Base-by-base conservation (phyloP, 768 basidiomycete species). In the Daedaleopsis sinensis region DNA sequence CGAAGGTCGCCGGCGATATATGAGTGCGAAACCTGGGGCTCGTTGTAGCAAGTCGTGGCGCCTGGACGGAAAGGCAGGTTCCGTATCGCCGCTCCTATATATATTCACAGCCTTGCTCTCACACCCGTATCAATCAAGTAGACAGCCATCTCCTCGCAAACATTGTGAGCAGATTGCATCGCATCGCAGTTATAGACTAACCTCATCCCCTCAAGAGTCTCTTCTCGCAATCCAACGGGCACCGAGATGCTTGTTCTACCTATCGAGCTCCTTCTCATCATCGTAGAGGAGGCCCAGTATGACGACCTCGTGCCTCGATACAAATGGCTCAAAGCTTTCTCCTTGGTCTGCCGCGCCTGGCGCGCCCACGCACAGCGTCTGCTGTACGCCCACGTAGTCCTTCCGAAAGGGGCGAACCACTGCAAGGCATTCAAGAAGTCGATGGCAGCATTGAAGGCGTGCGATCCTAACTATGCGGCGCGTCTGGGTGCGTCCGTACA, bases 251-350 rank as follows among this genome's bases (percentile, higher is more conserved):
- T 11, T 43, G n/a, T 18, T 21, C 23, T 54, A 11, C 53, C 55
- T 24, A 21, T 56, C 13, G 55, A 47, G 47, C 32, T 57, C 32
- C n/a, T 36, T 11, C 23, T 57, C 21, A 36, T 11, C 6, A 56
- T 61, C 32, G 12, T 61, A 8, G 54, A 52, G 9, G 54, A 56
- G 8, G 60, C 60, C 5, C 54, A 56, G n/a, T 46, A 61, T n/a
- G 55, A 61, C 36, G 55, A 56, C 21, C 60, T 56, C 27, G 3
- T 52, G 5, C 54, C 60, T 8, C 49, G 54, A 4, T 57, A 61
- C 50, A 51, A 46, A 44, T 61, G 60, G 60, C 54, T 61, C 19
- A 49, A 44, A n/a, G 19, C 19, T 6, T 61, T 52, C 37, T 16
- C 49, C 19, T 42, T 50, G 6, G 60, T 61, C 24, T 61, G 60